Conservation (phyloP, 306 rosid species). For the Quercus robur region DNA sequence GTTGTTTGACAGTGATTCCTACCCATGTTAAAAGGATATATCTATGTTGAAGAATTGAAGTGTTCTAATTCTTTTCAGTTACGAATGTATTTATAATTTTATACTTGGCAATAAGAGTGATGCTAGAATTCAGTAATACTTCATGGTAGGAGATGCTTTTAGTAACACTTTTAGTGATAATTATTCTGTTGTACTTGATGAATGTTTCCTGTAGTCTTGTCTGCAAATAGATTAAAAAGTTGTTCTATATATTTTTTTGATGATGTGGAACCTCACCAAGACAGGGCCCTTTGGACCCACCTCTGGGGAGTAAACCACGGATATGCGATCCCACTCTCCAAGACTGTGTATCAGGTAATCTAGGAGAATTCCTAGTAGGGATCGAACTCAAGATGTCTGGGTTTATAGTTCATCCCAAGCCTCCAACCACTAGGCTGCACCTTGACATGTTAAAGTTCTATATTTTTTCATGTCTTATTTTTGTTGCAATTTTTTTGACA, state of each 20-base stretch:
- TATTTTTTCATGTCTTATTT: not conserved
- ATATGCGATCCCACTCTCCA: no score
- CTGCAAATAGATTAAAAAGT: not conserved
- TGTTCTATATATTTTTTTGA: not conserved
- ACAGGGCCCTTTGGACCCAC: no score
- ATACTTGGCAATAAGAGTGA: no score
- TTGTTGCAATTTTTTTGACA: slow-evolving; percentile 27
- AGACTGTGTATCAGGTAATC: no score
- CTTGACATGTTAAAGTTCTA: not conserved
- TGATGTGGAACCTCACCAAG: no score
- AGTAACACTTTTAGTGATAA: not conserved
- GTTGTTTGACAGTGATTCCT: not conserved
- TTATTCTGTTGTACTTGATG: not conserved
- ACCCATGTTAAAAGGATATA: not conserved
- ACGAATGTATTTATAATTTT: no score
- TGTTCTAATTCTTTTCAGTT: not conserved
- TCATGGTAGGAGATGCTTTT: not conserved
- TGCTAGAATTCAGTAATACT: not conserved
- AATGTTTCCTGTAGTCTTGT: not conserved
- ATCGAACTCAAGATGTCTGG: no score
- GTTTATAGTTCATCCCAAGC: no score
- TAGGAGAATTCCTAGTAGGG: no score
- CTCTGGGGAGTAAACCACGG: no score
- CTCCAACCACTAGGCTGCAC: no score
- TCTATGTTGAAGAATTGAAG: not conserved